Percentiles rank a stretch among this genome's conserved stretches.
These are phyloP conservation scores for Colletotrichum camelliae DNA, from an alignment of 2,329 filamentous ascomycete genomes.

Conservation along the genomic window DNA sequence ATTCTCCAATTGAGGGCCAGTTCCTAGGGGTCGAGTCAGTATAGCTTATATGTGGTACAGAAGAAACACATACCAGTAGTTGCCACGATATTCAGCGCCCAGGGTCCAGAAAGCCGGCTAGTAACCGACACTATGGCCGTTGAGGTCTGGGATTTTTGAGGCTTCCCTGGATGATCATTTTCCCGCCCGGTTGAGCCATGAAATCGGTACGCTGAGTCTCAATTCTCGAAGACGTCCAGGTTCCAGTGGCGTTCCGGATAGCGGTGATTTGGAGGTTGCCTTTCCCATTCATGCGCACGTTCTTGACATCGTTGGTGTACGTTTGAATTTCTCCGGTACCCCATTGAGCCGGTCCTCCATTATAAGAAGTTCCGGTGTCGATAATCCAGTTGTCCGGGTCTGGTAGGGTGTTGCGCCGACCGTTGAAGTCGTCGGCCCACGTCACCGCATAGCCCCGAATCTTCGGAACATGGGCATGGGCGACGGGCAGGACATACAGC, in stretches of 20 bases:
- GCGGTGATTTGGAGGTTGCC: slow-evolving; percentile 24
- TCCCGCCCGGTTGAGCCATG: slow-evolving; percentile 28
- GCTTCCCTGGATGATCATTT: slow-evolving; percentile 34
- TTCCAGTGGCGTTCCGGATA: slow-evolving; percentile 22
- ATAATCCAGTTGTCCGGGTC: slow-evolving; percentile 45
- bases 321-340: slow-evolving; percentile 53
- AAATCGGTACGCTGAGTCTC: slow-evolving; percentile 45
- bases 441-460: background rate
- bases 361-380: slow-evolving; percentile 48
- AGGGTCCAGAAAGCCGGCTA: slow-evolving; percentile 55
- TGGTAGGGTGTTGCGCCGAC: slow-evolving; percentile 26
- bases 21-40: no score
- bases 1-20: no score
- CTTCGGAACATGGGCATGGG: background rate
- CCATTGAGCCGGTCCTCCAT: slow-evolving; percentile 48
- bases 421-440: background rate
- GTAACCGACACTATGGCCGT: slow-evolving; percentile 33
- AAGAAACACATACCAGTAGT: no score
- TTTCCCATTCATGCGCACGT: slow-evolving; percentile 41
- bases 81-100: slow-evolving; percentile 39
- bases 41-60: no score
- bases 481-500: background rate
- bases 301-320: slow-evolving; percentile 44
- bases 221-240: slow-evolving; percentile 51
- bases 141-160: slow-evolving; percentile 26